These are phyloP conservation scores for Zostera marina DNA, from an alignment of 116 monocot genomes.

Conservation along the genomic window DNA sequence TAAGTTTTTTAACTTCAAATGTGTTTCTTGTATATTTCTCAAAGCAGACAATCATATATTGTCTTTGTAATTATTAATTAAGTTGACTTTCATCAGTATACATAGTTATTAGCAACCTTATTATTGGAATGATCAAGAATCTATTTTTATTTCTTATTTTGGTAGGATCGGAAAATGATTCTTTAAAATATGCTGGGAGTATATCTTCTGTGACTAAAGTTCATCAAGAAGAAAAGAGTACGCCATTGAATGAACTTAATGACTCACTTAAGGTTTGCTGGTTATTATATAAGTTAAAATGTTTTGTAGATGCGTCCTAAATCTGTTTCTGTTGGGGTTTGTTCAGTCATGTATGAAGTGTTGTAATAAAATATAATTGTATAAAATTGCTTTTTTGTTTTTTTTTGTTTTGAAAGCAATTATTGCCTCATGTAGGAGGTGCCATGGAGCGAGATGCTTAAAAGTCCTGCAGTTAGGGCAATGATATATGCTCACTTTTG, in stretches of 20 bases:
- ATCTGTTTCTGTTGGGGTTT: neutral
- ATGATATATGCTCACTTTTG: slow-evolving; percentile 99
- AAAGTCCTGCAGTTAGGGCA: slow-evolving; percentile 83
- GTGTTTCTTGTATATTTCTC: neutral
- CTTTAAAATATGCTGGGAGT: neutral
- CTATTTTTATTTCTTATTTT: neutral
- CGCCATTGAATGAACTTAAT: slow-evolving; percentile 30
- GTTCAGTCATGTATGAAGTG: too few species aligned
- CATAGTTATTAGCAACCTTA: too few species aligned
- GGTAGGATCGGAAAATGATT: slow-evolving; percentile 13
- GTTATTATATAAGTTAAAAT: neutral
- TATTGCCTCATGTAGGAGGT: slow-evolving; percentile 33
- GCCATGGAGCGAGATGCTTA: slow-evolving; percentile 89
- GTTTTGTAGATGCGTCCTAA: neutral
- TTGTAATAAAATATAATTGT: too few species aligned
- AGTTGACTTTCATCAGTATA: too few species aligned
- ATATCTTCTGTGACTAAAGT: neutral
- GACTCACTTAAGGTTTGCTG: slow-evolving; percentile 53
- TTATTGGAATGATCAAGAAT: neutral
- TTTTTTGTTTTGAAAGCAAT: too few species aligned
- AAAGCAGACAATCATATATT: neutral
- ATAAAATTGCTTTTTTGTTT: too few species aligned
- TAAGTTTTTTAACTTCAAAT: slow-evolving; percentile 16
- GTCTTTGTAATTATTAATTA: too few species aligned
- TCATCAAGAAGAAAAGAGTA: slow-evolving; percentile 14